These are phyloP conservation scores for Cyclanthera cordifolia DNA, from an alignment of 306 rosid species.

Conservation along the genomic window DNA sequence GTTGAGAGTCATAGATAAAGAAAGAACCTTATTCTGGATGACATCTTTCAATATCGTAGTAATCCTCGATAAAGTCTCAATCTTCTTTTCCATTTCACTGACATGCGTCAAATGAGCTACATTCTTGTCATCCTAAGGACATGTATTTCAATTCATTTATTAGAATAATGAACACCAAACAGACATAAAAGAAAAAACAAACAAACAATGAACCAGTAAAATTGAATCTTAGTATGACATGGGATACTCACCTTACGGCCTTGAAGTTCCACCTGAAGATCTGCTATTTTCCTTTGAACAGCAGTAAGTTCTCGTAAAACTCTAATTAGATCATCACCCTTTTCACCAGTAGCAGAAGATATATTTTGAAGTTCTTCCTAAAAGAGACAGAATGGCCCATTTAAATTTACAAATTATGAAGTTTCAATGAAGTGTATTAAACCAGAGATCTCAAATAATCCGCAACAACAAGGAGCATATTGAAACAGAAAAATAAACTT, in stretches of 20 bases:
- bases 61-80: constrained; percentile 67
- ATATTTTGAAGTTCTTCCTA: constrained; percentile 59
- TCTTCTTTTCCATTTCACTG: constrained; percentile 91
- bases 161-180: neutral
- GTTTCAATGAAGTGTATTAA: neutral
- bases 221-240: neutral
- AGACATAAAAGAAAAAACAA: neutral
- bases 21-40: constrained; percentile 81
- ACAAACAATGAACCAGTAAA: neutral
- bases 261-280: constrained; percentile 96
- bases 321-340: constrained; percentile 70
- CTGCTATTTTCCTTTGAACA: constrained; percentile 84
- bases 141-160: constrained; percentile 16
- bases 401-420: neutral
- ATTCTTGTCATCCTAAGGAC: constrained; percentile 73
- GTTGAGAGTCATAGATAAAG: constrained; percentile 1
- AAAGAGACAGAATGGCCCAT: neutral
- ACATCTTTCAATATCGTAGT: constrained; percentile 84
- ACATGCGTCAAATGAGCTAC: constrained; percentile 90
- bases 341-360: constrained; percentile 46
- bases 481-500: neutral
- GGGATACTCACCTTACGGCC: constrained; percentile 60
- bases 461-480: neutral
- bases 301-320: constrained; percentile 74
- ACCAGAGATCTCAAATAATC: neutral